Conservation (phyloP, 352 stramenopile species). For the Phytophthora macrochlamydospora region DNA sequence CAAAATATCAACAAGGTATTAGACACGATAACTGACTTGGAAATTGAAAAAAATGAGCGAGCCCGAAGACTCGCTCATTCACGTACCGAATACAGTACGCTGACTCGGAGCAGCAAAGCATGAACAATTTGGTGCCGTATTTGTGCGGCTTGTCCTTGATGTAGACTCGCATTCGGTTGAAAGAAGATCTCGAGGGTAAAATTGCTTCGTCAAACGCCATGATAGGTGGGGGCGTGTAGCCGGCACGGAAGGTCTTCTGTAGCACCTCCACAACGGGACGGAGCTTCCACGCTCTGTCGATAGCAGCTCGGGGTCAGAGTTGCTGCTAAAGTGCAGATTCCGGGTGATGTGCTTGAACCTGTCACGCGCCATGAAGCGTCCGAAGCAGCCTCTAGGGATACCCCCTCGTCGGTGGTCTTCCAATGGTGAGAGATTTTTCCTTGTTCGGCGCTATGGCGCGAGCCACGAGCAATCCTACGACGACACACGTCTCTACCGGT, state of each 20-base stretch:
- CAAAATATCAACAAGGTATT: neutral
- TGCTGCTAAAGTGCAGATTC: conserved; percentile 19
- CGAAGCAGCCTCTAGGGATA: conserved; percentile 4
- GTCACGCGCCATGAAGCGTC: conserved; percentile 7
- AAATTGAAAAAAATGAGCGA: neutral
- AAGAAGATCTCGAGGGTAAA: neutral
- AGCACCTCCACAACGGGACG: conserved; percentile 1
- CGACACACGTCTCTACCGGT: conserved; percentile 5
- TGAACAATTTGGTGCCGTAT: conserved; percentile 1
- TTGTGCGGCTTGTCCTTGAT: neutral
- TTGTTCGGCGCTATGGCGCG: conserved; percentile 5
- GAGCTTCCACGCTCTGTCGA: conserved; percentile 10
- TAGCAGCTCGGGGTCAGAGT: conserved; percentile 2
- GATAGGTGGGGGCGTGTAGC: neutral
- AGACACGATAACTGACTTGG: conserved; percentile 3
- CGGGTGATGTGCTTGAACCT: conserved; percentile 8
- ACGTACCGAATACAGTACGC: conserved; percentile 3
- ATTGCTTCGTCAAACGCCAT: conserved; percentile 4
- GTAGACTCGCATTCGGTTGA: conserved; percentile 2
- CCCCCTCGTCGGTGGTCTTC: conserved; percentile 18
- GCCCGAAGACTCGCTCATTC: neutral
- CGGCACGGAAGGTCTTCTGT: conserved; percentile 5
- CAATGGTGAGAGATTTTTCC: conserved; percentile 6
- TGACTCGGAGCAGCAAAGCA: conserved; percentile 4
- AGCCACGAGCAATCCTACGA: conserved; percentile 11